Percentiles rank a stretch among this genome's conserved stretches.
These are phyloP conservation scores for Pseudogymnoascus verrucosus DNA, from an alignment of 2,329 filamentous ascomycete genomes.

Conservation along the genomic window DNA sequence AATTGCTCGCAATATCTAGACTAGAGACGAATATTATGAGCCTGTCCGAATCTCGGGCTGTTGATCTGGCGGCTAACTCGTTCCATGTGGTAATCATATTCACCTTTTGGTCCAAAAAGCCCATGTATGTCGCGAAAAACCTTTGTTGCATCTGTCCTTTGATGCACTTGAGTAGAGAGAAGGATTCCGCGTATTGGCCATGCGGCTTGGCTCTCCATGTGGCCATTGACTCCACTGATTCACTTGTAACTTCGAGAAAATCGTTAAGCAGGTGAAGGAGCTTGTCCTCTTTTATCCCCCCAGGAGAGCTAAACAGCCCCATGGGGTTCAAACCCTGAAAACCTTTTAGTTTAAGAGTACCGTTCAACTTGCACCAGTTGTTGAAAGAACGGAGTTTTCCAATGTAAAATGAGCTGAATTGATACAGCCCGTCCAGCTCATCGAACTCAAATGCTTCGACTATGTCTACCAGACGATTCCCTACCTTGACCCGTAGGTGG, in stretches of 20 bases:
- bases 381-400: neutral
- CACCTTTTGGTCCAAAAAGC: neutral
- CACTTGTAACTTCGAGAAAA: neutral
- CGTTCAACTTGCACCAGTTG: conserved; percentile 5
- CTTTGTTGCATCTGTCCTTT: neutral
- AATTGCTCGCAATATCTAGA: neutral
- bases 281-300: neutral
- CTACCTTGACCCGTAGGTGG: neutral
- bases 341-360: neutral
- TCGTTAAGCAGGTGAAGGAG: neutral
- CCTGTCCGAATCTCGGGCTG: neutral
- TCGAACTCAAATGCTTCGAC: neutral
- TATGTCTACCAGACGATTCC: neutral
- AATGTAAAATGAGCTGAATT: neutral
- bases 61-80: neutral
- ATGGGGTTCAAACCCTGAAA: neutral
- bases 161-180: neutral
- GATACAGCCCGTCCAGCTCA: neutral
- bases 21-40: neutral
- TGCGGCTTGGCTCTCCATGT: neutral
- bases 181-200: neutral
- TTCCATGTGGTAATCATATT: neutral
- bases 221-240: neutral
- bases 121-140: neutral
- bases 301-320: neutral